Conservation (phyloP, 257 asterid genomes). For the Plantago major region DNA sequence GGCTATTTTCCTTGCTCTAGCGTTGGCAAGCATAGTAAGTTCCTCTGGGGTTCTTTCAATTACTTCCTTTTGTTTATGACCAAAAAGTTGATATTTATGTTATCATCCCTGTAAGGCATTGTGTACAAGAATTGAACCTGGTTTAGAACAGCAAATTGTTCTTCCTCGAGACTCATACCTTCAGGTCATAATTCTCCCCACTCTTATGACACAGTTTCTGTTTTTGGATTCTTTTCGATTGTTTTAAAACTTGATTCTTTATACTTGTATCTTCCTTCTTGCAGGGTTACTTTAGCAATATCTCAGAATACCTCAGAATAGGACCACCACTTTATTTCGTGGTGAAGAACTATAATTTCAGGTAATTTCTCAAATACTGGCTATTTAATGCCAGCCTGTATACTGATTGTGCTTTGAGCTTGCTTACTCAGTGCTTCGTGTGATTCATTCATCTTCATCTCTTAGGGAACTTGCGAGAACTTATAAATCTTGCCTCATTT, state of each 20-base stretch:
- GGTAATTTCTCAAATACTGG: slow-evolving; percentile 32
- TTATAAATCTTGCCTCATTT: background rate
- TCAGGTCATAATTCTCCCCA: slow-evolving; percentile 51
- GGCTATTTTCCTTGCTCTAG: slow-evolving; percentile 68
- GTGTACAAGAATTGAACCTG: slow-evolving; percentile 91
- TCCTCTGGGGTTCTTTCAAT: slow-evolving; percentile 13
- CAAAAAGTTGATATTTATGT: slow-evolving; percentile 8
- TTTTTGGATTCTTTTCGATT: background rate
- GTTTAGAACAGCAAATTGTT: slow-evolving; percentile 96
- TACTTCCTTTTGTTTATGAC: slow-evolving; percentile 12
- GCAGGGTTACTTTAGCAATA: slow-evolving; percentile 81
- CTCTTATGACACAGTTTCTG: slow-evolving; percentile 13
- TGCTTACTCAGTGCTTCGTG: too few relatives aligned
- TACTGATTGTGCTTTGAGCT: background rate
- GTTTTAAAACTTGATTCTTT: slow-evolving; percentile 19
- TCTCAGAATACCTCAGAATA: slow-evolving; percentile 77
- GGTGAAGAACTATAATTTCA: slow-evolving; percentile 81
- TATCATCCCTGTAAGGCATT: slow-evolving; percentile 56
- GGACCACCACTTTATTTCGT: slow-evolving; percentile 98
- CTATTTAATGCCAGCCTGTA: background rate
- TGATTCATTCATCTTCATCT: slow-evolving; percentile 8
- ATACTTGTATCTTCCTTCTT: slow-evolving; percentile 18
- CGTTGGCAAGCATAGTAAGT: slow-evolving; percentile 94
- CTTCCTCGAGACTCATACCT: slow-evolving; percentile 98
- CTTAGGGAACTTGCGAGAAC: background rate